Evolutionary conservation across 2,329 filamentous ascomycete species (phyloP), one percentile per base, ranked within the genome.

Genomic region (Cladosporium phlei): DNA sequence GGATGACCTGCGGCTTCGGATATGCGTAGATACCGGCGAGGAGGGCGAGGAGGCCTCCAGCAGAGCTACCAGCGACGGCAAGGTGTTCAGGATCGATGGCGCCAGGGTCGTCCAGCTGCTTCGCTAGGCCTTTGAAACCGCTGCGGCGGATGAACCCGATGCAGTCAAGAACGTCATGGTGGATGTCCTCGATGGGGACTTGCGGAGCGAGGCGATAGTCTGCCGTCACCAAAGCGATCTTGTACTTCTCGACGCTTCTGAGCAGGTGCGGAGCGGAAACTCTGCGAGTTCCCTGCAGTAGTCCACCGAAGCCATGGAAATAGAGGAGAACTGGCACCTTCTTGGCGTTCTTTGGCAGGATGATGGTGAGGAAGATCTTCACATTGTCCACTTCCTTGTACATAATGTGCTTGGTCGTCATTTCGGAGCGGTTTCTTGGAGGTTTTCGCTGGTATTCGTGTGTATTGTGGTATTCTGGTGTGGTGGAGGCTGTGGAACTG

Each of bases 161-260:
- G 47, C 58, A 57, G 46, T 60, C 59, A 19, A 49, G 43, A 20
- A 63, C 56, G 29, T 63, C 60, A 35, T 57, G 55, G 30, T 55
- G 51, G 38, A 63, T 58, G 25, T 64, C 56, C 46, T 55, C 46
- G 10, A 65, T 47, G 48, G 53, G 52, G 27, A 59, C 52, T 51
- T 65, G 59, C 37, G 62, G 60, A 14, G 60, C 60, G 6, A 63
- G 52, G 16, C 60, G 58, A 39, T 63, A 63, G 51, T 63, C 60
- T 34, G 60, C 59, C 2, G 58, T 58, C n/a, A 62, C 49, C 38
- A 60, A 35, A 19, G 58, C 58, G 17, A 58, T 30, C 19, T 55
- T 52, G 49, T 61, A 53, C 16, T 54, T 52, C 4, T 46, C n/a
- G 11, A 58, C 47, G 17, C 55, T 57, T 2, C 47, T 47, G 8